A percentile compares a stretch with the other conserved stretches of the same genome.
phyloP scores from a whole-genome alignment of 768 basidiomycete species.

The Mycena rosella region DNA sequence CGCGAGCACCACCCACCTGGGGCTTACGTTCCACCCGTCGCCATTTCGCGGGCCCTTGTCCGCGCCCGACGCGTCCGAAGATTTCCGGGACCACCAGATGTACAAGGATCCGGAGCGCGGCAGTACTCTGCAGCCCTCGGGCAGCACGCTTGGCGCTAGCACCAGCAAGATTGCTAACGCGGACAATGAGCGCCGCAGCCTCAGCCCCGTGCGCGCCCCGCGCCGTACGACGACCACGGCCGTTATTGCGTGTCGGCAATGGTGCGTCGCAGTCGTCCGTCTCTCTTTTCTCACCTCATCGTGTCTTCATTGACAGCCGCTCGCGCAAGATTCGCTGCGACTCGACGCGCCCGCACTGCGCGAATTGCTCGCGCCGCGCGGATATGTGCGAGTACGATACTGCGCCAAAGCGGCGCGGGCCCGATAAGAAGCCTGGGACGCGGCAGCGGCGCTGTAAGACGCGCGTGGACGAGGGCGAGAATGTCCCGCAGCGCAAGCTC shows the following conservation, averaged over 20 bases:
- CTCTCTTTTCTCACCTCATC: not conserved
- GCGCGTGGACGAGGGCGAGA: conserved; percentile 54
- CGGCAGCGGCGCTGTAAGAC: conserved; percentile 67
- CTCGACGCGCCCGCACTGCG: conserved; percentile 66
- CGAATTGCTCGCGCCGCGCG: conserved; percentile 65
- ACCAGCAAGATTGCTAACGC: not conserved
- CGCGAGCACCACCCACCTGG: conserved; percentile 7
- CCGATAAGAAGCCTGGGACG: conserved; percentile 70
- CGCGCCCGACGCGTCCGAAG: conserved; percentile 19
- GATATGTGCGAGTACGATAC: conserved; percentile 68
- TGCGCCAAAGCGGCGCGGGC: conserved; percentile 67
- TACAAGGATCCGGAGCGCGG: conserved; percentile 11
- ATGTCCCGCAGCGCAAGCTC: conserved; percentile 34
- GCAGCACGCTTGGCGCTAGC: not conserved
- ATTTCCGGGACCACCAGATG: conserved; percentile 18
- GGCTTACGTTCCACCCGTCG: conserved; percentile 2
- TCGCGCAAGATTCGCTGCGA: conserved; percentile 71
- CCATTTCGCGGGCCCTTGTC: conserved; percentile 23
- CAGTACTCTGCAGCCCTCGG: conserved; percentile 3
- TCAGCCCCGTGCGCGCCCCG: not conserved
- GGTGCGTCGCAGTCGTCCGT: conserved; percentile 20
- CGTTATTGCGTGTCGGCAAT: conserved; percentile 33
- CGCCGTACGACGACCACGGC: conserved; percentile 26
- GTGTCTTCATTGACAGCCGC: conserved; percentile 56
- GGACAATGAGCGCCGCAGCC: not conserved